These are phyloP conservation scores for Cymbidium sinense DNA, from an alignment of 106 monocot genomes.

Conservation along the genomic window DNA sequence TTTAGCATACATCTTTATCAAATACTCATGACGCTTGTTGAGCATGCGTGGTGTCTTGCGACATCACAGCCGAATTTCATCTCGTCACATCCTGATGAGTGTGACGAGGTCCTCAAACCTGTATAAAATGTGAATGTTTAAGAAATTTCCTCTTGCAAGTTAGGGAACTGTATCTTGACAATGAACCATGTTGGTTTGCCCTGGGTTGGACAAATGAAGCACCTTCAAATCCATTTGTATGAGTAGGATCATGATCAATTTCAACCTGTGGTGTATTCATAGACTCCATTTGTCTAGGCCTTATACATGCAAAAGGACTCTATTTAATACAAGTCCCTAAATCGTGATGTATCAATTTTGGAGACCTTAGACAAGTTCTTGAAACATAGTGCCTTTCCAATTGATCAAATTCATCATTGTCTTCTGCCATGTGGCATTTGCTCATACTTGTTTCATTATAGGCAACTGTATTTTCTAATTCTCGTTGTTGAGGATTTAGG, in stretches of 20 bases:
- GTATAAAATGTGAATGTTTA: constrained; percentile 11
- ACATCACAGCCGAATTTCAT: too few relatives aligned
- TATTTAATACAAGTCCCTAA: not conserved
- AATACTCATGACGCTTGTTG: too few relatives aligned
- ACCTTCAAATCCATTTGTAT: constrained; percentile 3
- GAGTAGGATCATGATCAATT: not conserved
- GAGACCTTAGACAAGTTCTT: constrained; percentile 5
- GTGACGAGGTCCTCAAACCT: too few relatives aligned
- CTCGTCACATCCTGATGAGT: too few relatives aligned
- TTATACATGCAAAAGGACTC: constrained; percentile 1
- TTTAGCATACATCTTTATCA: too few relatives aligned
- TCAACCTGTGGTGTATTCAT: too few relatives aligned
- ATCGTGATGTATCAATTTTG: constrained; percentile 5
- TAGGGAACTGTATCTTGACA: constrained; percentile 12
- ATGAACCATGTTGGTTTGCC: constrained; percentile 4
- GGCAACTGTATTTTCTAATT: too few relatives aligned
- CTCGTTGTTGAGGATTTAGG: too few relatives aligned
- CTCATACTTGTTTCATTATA: too few relatives aligned
- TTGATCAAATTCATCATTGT: constrained; percentile 11
- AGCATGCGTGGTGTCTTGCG: too few relatives aligned
- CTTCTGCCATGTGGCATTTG: constrained; percentile 1
- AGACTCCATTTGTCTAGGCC: not conserved
- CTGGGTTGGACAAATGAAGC: constrained; percentile 5
- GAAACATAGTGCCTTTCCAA: constrained; percentile 23
- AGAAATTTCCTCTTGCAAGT: constrained; percentile 30